Base-by-base conservation (phyloP, 768 basidiomycete species). In the Pisolithus orientalis region DNA sequence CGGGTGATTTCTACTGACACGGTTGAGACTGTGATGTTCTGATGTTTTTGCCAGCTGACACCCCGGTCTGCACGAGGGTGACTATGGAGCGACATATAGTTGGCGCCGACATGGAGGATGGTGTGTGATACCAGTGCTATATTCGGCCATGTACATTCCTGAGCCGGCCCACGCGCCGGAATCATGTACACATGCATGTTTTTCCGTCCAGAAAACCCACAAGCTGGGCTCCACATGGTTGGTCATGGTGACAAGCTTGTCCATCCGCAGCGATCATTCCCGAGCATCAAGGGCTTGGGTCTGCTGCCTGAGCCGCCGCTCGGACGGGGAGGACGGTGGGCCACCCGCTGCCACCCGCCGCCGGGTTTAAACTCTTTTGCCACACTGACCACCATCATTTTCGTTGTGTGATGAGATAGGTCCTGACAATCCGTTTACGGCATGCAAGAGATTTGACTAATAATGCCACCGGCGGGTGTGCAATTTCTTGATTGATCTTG, bases 371-470 rank as follows among this genome's bases (percentile, higher is more conserved):
- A 47, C 32, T 47, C 46, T 34, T 47, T 47, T 24, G 6, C 46
- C 53, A 46, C 53, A 51, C 56, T 53, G 57, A 62, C 55, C 55
- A 53, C 46, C 45, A 40, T 44, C 40, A 45, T 38, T 51, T 40
- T 34, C 34, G 39, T 43, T 43, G 32, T 32, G 48, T 61, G 53
- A 11, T 50, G 42, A 53, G 53, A 54, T 58, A 54, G 53, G 56
- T 55, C 48, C 39, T 34, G 46, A 47, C 52, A 51, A 49, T 50
- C 50, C 56, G 32, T 34, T 68, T 70, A 70, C 66, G 68, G 59
- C 59, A 68, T 65, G 63, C 68, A 70, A 63, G 61, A 58, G 55
- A 52, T 29, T 59, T 68, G 66, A 70, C 59, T 64, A 68, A 67
- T 62, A 53, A 29, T n/a, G 14, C 40, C 49, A 38, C 61, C 64